Evolutionary conservation across 176 grass and related monocot genomes (phyloP).

Genomic region (Cocos nucifera): DNA sequence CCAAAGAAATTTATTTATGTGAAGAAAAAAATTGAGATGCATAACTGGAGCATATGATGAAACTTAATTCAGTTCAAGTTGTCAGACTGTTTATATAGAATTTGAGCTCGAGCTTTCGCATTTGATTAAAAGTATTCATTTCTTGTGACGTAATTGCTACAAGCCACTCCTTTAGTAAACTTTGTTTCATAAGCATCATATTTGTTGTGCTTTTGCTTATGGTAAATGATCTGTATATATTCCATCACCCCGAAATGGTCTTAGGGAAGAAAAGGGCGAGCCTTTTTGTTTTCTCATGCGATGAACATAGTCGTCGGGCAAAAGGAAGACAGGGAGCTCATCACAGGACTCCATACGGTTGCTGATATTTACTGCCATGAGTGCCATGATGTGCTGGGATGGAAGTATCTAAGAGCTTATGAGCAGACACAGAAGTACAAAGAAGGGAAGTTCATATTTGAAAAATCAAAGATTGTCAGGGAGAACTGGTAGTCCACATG

Average conservation of each 20-base stretch:
- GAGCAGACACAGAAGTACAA: slow-evolving; percentile 69
- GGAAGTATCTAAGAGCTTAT: slow-evolving; percentile 67
- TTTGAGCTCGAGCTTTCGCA: too few relatives aligned
- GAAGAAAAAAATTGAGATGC: too few relatives aligned
- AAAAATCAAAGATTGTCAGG: slow-evolving; percentile 70
- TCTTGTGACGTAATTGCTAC: too few relatives aligned
- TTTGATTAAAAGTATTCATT: too few relatives aligned
- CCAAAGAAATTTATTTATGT: too few relatives aligned
- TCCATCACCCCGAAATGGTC: not conserved
- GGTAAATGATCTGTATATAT: not conserved
- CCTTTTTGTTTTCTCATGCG: slow-evolving; percentile 73
- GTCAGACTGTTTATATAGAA: too few relatives aligned
- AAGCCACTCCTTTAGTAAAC: too few relatives aligned
- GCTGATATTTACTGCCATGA: slow-evolving; percentile 68
- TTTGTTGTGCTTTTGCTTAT: too few relatives aligned
- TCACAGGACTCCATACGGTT: slow-evolving; percentile 53
- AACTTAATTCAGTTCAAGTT: too few relatives aligned
- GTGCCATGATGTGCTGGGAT: slow-evolving; percentile 55
- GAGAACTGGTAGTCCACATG: slow-evolving; percentile 53
- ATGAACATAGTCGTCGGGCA: slow-evolving; percentile 54
- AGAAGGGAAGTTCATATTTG: slow-evolving; percentile 86
- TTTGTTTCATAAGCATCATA: too few relatives aligned
- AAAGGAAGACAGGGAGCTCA: slow-evolving; percentile 62
- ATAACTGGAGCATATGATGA: too few relatives aligned
- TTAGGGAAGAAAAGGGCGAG: slow-evolving; percentile 55